A percentile compares a stretch with the other conserved stretches of the same genome.
These are phyloP conservation scores for Ogataea corticis DNA, from an alignment of 805 yeast species.

Conservation along the genomic window DNA sequence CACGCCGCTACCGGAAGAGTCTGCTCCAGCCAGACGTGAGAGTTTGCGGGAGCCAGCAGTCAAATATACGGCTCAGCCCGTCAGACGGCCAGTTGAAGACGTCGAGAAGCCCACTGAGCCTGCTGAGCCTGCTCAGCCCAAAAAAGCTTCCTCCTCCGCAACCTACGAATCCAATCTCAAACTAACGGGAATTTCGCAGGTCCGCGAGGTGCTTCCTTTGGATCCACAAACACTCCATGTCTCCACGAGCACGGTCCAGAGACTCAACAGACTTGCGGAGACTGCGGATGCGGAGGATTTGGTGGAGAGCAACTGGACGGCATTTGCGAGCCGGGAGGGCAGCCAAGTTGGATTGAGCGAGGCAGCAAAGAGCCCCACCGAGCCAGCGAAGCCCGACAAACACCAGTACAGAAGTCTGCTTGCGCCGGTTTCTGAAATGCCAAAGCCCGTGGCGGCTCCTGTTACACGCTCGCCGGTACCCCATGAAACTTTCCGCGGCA, in stretches of 20 bases:
- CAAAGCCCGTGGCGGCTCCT: slow-evolving; percentile 1
- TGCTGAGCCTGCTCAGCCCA: slow-evolving; percentile 10
- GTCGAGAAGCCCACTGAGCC: slow-evolving; percentile 5
- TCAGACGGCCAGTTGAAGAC: not conserved
- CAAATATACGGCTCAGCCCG: no score
- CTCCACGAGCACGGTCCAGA: slow-evolving; percentile 27
- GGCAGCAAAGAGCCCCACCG: not conserved
- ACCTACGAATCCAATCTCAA: slow-evolving; percentile 24
- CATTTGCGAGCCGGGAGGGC: slow-evolving; percentile 7
- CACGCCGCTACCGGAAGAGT: no score
- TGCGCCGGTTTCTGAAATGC: not conserved
- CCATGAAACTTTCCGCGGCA: slow-evolving; percentile 6
- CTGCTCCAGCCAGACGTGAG: no score
- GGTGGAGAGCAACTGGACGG: slow-evolving; percentile 17
- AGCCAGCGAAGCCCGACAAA: no score
- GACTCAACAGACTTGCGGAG: slow-evolving; percentile 10
- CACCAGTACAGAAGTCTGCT: no score
- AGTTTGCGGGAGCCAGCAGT: no score
- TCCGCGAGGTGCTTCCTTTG: slow-evolving; percentile 18
- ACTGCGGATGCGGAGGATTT: slow-evolving; percentile 3
- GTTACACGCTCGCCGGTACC: slow-evolving; percentile 6
- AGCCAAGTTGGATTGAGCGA: not conserved
- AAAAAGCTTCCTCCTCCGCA: slow-evolving; percentile 2
- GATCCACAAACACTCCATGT: slow-evolving; percentile 16
- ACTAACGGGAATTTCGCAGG: slow-evolving; percentile 24